Percentiles rank a stretch among this genome's conserved stretches.
These are phyloP conservation scores for Leccinum pellstonianum DNA, from an alignment of 768 basidiomycete genomes.

Conservation along the genomic window DNA sequence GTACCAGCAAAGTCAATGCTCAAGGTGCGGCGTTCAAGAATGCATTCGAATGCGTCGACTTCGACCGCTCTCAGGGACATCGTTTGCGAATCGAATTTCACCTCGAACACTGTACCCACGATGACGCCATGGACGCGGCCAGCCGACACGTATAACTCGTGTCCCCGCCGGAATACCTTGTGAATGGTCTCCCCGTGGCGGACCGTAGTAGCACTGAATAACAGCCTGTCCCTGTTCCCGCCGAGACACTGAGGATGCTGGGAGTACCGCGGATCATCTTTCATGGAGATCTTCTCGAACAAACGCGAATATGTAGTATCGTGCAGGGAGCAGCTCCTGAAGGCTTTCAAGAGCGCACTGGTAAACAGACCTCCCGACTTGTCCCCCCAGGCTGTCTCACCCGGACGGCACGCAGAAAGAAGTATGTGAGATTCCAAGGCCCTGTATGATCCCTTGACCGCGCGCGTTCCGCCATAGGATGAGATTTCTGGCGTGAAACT, in stretches of 20 bases:
- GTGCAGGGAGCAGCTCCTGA: slow-evolving; percentile 8
- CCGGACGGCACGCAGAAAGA: slow-evolving; percentile 24
- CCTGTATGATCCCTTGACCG: slow-evolving; percentile 9
- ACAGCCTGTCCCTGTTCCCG: slow-evolving; percentile 12
- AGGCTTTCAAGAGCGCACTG: slow-evolving; percentile 13
- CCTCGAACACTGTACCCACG: slow-evolving; percentile 14
- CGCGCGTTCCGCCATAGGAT: slow-evolving; percentile 8
- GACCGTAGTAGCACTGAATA: slow-evolving; percentile 19
- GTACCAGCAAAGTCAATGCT: slow-evolving; percentile 1
- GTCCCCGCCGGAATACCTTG: slow-evolving; percentile 8
- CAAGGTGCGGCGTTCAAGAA: slow-evolving; percentile 11
- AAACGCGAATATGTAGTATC: slow-evolving; percentile 18
- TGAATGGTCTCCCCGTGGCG: slow-evolving; percentile 11
- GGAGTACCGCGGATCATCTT: no score
- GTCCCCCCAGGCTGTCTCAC: slow-evolving; percentile 15
- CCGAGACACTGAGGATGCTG: slow-evolving; percentile 25
- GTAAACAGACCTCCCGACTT: slow-evolving; percentile 20
- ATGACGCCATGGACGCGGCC: slow-evolving; percentile 21
- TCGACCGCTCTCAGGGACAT: slow-evolving; percentile 12
- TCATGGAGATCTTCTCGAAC: slow-evolving; percentile 3
- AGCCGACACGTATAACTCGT: slow-evolving; percentile 13
- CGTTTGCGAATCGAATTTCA: slow-evolving; percentile 1
- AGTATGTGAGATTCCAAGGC: slow-evolving; percentile 22
- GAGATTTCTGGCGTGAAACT: neutral
- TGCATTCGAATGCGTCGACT: slow-evolving; percentile 15